phyloP scores from a whole-genome alignment of 768 basidiomycete species.

The Mycena amicta region DNA sequence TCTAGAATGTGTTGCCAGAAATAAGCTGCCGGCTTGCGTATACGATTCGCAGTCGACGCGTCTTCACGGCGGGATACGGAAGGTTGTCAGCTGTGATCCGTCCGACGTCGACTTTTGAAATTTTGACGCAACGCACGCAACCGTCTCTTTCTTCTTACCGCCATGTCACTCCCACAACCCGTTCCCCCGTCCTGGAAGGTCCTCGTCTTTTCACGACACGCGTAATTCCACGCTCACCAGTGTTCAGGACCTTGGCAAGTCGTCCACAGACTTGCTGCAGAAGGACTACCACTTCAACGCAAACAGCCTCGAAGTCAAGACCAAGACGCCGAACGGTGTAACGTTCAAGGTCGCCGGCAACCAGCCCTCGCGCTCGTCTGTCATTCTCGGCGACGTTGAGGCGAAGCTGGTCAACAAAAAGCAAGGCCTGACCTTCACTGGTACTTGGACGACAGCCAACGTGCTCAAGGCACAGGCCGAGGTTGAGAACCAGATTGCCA shows the following conservation, averaged over 20 bases:
- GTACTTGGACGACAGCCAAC: conserved; percentile 96
- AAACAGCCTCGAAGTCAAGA: conserved; percentile 81
- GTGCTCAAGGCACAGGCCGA: conserved; percentile 89
- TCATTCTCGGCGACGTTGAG: conserved; percentile 91
- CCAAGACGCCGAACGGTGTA: conserved; percentile 84
- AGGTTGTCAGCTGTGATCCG: not conserved
- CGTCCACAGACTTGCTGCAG: conserved; percentile 89
- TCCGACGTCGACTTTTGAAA: not conserved
- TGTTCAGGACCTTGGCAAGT: conserved; percentile 89
- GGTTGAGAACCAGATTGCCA: conserved; percentile 95
- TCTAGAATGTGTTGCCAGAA: not conserved
- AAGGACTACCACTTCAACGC: conserved; percentile 89
- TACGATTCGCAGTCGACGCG: not conserved
- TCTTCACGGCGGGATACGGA: not conserved
- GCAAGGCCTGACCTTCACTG: conserved; percentile 92
- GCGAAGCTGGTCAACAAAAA: conserved; percentile 90
- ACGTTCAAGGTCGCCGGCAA: conserved; percentile 90
- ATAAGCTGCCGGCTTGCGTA: not conserved
- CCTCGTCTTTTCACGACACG: not conserved
- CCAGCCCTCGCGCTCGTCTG: conserved; percentile 71
- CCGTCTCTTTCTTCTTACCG: conserved; percentile 21
- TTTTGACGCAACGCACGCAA: not conserved
- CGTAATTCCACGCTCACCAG: conserved; percentile 7
- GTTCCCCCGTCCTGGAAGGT: conserved; percentile 98
- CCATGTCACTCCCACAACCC: conserved; percentile 92